A percentile compares a stretch with the other conserved stretches of the same genome.
These are phyloP conservation scores for Nicotiana otophora DNA, from an alignment of 257 asterid species.

Conservation along the genomic window DNA sequence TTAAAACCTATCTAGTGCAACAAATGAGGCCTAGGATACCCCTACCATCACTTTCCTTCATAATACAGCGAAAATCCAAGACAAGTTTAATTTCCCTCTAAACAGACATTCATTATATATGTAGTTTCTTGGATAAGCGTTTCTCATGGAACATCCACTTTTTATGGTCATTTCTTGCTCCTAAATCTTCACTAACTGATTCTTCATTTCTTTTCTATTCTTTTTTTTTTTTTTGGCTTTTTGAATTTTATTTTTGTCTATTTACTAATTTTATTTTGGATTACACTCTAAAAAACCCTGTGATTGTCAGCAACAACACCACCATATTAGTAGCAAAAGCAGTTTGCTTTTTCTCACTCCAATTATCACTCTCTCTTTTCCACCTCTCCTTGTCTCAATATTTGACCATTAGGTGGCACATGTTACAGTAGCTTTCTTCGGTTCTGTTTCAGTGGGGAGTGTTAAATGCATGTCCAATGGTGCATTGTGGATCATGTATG, in stretches of 20 bases:
- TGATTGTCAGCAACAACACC: background rate
- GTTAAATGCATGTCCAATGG: constrained; percentile 25
- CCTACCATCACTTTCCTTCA: background rate
- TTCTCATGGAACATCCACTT: constrained; percentile 21
- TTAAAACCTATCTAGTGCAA: too few species aligned
- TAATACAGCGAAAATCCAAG: background rate
- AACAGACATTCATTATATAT: background rate
- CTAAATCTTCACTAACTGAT: constrained; percentile 19
- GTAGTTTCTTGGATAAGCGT: background rate
- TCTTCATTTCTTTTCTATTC: background rate
- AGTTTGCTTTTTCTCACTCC: constrained; percentile 43
- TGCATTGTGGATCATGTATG: constrained; percentile 34
- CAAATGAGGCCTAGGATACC: too few species aligned
- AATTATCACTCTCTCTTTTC: constrained; percentile 27
- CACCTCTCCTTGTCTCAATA: constrained; percentile 18
- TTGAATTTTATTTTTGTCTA: background rate
- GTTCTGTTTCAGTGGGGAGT: background rate
- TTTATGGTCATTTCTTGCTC: constrained; percentile 16
- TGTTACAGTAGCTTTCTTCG: constrained; percentile 15
- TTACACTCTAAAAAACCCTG: constrained; percentile 5
- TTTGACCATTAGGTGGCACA: constrained; percentile 21
- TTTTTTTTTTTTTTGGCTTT: background rate
- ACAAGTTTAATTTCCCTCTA: background rate
- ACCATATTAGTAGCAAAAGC: background rate
- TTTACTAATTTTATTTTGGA: constrained; percentile 14